Evolutionary conservation across 2,329 filamentous ascomycete species (phyloP).

Genomic region (Talaromyces verruculosus): DNA sequence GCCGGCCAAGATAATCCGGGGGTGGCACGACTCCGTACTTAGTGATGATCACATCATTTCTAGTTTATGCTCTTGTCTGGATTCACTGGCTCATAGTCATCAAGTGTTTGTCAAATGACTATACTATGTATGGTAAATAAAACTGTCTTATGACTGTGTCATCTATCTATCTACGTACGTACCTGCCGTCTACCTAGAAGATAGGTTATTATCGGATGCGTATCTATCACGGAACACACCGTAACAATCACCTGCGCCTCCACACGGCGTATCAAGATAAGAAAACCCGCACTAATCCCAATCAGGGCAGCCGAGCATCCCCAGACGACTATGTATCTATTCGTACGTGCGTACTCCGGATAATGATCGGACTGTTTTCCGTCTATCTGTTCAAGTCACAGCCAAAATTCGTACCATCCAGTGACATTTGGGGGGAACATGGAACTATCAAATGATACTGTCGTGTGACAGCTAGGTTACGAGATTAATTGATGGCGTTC

Average conservation of each 20-base stretch:
- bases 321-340: conserved; percentile 2
- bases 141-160: neutral
- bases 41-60: conserved; percentile 2
- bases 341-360: neutral
- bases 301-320: neutral
- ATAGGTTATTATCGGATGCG: neutral
- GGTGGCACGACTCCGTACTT: neutral
- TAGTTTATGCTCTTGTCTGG: neutral
- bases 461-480: conserved; percentile 12
- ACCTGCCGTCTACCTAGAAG: neutral
- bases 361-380: neutral
- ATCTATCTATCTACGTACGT: neutral
- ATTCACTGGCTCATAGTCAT: neutral
- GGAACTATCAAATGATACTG: neutral
- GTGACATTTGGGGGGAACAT: neutral
- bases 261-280: neutral
- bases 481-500: conserved; percentile 6
- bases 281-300: neutral
- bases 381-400: neutral
- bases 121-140: neutral
- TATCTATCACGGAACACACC: neutral
- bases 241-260: neutral
- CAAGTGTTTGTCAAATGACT: neutral
- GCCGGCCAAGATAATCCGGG: neutral
- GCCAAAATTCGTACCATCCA: neutral